Percentiles rank a stretch among this genome's conserved stretches.
These are phyloP conservation scores for Blumeria graminis DNA, from an alignment of 2,329 filamentous ascomycete genomes.

Conservation along the genomic window DNA sequence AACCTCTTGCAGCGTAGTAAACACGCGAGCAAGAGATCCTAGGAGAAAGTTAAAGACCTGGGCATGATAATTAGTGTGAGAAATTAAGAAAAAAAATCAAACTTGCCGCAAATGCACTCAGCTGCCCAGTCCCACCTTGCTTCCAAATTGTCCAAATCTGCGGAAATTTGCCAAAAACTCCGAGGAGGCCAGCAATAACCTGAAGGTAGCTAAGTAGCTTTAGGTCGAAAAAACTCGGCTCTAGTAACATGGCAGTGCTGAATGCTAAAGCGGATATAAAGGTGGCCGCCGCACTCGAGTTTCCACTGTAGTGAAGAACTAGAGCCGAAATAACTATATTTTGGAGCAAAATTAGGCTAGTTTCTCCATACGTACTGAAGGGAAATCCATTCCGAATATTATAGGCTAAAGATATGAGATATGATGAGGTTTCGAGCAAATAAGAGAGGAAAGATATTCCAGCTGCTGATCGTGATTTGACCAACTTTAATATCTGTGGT, in stretches of 20 bases:
- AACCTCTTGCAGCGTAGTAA: constrained; percentile 92
- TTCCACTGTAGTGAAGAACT: constrained; percentile 62
- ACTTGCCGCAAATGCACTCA: constrained; percentile 84
- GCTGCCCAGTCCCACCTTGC: constrained; percentile 74
- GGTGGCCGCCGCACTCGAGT: constrained; percentile 40
- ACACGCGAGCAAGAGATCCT: constrained; percentile 82
- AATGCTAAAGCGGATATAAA: constrained; percentile 58
- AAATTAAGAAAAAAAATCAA: neutral
- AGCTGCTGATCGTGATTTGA: constrained; percentile 53
- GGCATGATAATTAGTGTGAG: neutral
- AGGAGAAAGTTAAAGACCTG: constrained; percentile 96
- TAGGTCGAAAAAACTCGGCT: constrained; percentile 35
- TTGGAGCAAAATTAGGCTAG: constrained; percentile 72
- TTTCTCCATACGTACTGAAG: constrained; percentile 93
- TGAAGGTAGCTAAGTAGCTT: constrained; percentile 35
- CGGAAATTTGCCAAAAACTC: constrained; percentile 76
- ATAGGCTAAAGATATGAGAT: constrained; percentile 79
- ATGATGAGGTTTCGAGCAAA: constrained; percentile 69
- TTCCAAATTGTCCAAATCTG: constrained; percentile 74
- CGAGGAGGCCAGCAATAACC: constrained; percentile 58
- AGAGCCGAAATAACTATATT: constrained; percentile 75
- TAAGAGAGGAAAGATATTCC: constrained; percentile 82
- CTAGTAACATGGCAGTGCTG: constrained; percentile 46
- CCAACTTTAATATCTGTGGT: constrained; percentile 83
- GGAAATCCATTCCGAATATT: constrained; percentile 78